A percentile compares a stretch with the other conserved stretches of the same genome.
These are phyloP conservation scores for Silene noctiflora DNA, from an alignment of 179 eudicot species.

Conservation along the genomic window DNA sequence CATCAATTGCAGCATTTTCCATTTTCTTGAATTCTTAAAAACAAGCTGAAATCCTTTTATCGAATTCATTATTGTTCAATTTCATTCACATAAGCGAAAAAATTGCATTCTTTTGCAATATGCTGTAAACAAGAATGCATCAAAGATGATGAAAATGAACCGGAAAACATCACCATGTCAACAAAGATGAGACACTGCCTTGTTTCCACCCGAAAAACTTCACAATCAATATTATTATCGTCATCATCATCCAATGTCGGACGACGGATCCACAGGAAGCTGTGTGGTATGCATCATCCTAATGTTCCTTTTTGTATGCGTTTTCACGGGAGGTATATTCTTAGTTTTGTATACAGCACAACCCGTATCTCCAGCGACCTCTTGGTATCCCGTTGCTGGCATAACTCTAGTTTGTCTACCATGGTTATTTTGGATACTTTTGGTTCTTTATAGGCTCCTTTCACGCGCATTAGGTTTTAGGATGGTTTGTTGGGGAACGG, in stretches of 20 bases:
- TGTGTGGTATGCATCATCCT: constrained; percentile 35
- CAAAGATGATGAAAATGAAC: neutral
- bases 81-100: too few relatives aligned
- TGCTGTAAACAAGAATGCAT: neutral
- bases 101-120: neutral
- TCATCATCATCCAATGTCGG: constrained; percentile 1
- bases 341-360: constrained; percentile 35
- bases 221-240: neutral
- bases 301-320: constrained; percentile 29
- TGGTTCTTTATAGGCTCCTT: constrained; percentile 29
- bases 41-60: neutral
- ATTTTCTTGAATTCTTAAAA: neutral
- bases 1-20: neutral
- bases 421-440: constrained; percentile 42
- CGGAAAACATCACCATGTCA: neutral
- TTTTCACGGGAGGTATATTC: constrained; percentile 33
- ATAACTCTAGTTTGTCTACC: constrained; percentile 35
- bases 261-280: constrained; percentile 1
- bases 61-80: too few relatives aligned
- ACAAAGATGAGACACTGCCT: neutral
- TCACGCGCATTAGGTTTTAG: constrained; percentile 37
- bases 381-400: constrained; percentile 33
- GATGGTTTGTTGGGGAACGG: constrained; percentile 39
- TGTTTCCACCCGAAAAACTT: neutral
- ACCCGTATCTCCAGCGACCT: constrained; percentile 20